phyloP scores from a whole-genome alignment of 352 stramenopile species.

The Phytophthora pisi region DNA sequence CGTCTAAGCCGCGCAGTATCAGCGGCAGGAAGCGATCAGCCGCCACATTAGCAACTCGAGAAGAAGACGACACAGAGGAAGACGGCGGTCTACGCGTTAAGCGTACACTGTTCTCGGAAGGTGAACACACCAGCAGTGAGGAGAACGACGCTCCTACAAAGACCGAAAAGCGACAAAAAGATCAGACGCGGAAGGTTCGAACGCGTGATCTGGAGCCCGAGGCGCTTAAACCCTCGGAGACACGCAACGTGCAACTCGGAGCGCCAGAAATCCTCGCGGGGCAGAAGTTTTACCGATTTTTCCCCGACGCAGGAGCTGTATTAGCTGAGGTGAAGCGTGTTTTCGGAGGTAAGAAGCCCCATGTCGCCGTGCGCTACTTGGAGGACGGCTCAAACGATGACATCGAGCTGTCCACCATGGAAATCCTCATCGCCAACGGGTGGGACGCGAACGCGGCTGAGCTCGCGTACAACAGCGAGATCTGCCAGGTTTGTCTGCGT shows the following conservation, averaged over 20 bases:
- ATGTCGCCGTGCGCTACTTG: constrained; percentile 71
- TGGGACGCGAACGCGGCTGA: constrained; percentile 72
- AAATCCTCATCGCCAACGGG: constrained; percentile 84
- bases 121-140: constrained; percentile 57
- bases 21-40: constrained; percentile 43
- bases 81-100: constrained; percentile 44
- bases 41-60: constrained; percentile 2
- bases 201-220: constrained; percentile 47
- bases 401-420: constrained; percentile 69
- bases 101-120: constrained; percentile 68
- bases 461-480: constrained; percentile 77
- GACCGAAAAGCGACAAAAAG: constrained; percentile 3
- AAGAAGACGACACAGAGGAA: constrained; percentile 23
- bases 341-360: constrained; percentile 79
- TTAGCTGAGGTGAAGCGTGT: constrained; percentile 78
- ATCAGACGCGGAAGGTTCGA: constrained; percentile 6
- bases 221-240: constrained; percentile 54
- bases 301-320: constrained; percentile 58
- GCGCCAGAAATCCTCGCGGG: constrained; percentile 60
- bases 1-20: constrained; percentile 56
- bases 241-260: constrained; percentile 52
- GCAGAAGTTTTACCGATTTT: constrained; percentile 81
- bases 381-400: constrained; percentile 58
- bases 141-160: constrained; percentile 50
- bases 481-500: constrained; percentile 85